A percentile compares a stretch with the other conserved stretches of the same genome.
These are phyloP conservation scores for Tylopilus plumbeoviolaceoides DNA, from an alignment of 768 basidiomycete genomes.

Conservation along the genomic window DNA sequence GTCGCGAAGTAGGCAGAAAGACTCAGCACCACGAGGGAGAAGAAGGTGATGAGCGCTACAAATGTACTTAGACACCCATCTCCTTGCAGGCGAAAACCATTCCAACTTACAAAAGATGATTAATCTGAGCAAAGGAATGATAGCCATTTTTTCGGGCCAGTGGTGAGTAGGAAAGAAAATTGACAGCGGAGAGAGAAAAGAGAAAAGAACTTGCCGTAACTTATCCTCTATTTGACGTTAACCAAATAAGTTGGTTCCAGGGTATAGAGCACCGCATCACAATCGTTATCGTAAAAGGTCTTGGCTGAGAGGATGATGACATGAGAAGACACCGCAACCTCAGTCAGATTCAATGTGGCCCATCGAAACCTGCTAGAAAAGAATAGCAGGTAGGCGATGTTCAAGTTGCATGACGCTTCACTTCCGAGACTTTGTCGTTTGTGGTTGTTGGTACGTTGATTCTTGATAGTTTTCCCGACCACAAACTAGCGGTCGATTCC, in stretches of 20 bases:
- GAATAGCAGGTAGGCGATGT: too few relatives aligned
- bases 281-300: too few relatives aligned
- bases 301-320: background rate
- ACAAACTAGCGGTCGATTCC: too few relatives aligned
- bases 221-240: background rate
- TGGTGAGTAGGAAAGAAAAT: background rate
- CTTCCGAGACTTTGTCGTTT: too few relatives aligned
- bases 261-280: background rate
- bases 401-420: too few relatives aligned
- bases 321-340: background rate
- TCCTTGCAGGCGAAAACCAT: background rate
- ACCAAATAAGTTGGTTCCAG: background rate
- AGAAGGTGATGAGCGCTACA: constrained; percentile 14
- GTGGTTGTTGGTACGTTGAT: too few relatives aligned
- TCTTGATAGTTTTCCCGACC: too few relatives aligned
- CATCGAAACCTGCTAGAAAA: background rate
- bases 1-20: constrained; percentile 18
- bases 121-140: constrained; percentile 24
- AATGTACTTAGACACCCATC: background rate
- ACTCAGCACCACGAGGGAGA: constrained; percentile 19
- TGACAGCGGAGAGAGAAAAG: background rate
- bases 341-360: background rate
- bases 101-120: constrained; percentile 20
- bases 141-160: constrained; percentile 14
- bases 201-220: background rate